A percentile compares a stretch with the other conserved stretches of the same genome.
These are phyloP conservation scores for Trichophyton simii DNA, from an alignment of 2,329 filamentous ascomycete species.

Conservation along the genomic window DNA sequence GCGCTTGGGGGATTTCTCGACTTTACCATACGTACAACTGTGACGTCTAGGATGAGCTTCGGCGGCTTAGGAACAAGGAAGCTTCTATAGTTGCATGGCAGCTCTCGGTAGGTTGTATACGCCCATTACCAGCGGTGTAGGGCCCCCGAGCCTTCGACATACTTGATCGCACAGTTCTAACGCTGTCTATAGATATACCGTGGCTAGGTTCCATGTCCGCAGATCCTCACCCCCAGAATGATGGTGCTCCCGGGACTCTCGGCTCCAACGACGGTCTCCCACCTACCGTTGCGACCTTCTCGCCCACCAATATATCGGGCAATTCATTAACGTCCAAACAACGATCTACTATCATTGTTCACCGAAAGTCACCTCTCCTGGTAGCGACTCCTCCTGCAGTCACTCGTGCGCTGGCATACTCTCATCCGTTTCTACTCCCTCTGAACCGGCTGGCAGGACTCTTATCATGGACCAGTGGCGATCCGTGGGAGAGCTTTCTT, in stretches of 20 bases:
- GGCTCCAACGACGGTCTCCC: slow-evolving; percentile 28
- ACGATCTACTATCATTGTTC: slow-evolving; percentile 82
- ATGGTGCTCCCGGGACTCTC: slow-evolving; percentile 24
- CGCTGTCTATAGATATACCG: slow-evolving; percentile 33
- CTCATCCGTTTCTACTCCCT: slow-evolving; percentile 83
- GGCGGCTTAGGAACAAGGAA: neutral
- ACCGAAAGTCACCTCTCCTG: slow-evolving; percentile 88
- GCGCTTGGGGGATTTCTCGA: neutral
- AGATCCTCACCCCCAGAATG: slow-evolving; percentile 27
- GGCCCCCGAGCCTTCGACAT: neutral
- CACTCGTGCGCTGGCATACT: slow-evolving; percentile 86
- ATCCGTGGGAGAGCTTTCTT: slow-evolving; percentile 95
- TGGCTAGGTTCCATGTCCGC: slow-evolving; percentile 44
- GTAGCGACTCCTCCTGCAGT: slow-evolving; percentile 90
- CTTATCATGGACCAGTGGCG: slow-evolving; percentile 83
- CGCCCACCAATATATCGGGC: slow-evolving; percentile 63
- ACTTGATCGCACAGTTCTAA: slow-evolving; percentile 7
- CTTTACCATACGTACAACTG: neutral
- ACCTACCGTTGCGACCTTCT: slow-evolving; percentile 73
- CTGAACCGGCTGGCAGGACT: slow-evolving; percentile 76
- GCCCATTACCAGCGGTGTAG: neutral
- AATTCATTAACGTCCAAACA: slow-evolving; percentile 58
- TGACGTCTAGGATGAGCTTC: neutral
- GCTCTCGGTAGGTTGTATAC: slow-evolving; percentile 32
- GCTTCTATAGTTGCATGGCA: slow-evolving; percentile 33